A percentile compares a stretch with the other conserved stretches of the same genome.
These are phyloP conservation scores for Phalaenopsis equestris DNA, from an alignment of 106 monocot genomes.

Conservation along the genomic window DNA sequence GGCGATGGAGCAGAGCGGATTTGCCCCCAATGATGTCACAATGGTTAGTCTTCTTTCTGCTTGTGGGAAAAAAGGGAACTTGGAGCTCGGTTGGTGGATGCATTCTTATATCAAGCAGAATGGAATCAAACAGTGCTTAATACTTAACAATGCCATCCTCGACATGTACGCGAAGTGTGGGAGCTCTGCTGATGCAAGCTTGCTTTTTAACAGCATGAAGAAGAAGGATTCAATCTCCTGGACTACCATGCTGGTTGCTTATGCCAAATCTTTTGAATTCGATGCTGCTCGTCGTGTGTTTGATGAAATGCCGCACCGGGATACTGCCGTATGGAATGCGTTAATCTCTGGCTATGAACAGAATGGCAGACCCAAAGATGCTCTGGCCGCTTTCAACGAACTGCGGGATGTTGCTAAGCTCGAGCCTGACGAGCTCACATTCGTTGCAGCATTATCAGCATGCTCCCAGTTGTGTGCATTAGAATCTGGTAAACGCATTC, in stretches of 20 bases:
- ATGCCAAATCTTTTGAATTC: slow-evolving; percentile 24
- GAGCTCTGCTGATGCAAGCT: slow-evolving; percentile 27
- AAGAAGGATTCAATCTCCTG: slow-evolving; percentile 42
- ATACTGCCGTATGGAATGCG: slow-evolving; percentile 46
- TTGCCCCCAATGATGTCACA: slow-evolving; percentile 38
- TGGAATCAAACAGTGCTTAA: slow-evolving; percentile 13
- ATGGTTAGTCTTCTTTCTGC: slow-evolving; percentile 34
- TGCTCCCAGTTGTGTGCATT: slow-evolving; percentile 34
- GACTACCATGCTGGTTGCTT: slow-evolving; percentile 49
- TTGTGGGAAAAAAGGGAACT: slow-evolving; percentile 39
- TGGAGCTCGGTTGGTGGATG: slow-evolving; percentile 32
- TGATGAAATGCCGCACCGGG: slow-evolving; percentile 23
- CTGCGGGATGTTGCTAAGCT: slow-evolving; percentile 7
- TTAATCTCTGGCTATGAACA: slow-evolving; percentile 44
- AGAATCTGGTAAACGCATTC: slow-evolving; percentile 42
- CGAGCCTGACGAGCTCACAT: slow-evolving; percentile 22
- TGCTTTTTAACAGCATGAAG: slow-evolving; percentile 32
- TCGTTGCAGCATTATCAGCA: slow-evolving; percentile 32
- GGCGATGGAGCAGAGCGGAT: slow-evolving; percentile 19
- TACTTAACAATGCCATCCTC: slow-evolving; percentile 40
- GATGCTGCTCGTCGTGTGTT: slow-evolving; percentile 27
- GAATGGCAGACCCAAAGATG: slow-evolving; percentile 35
- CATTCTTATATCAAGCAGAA: slow-evolving; percentile 21
- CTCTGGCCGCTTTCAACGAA: slow-evolving; percentile 35
- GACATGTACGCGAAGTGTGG: slow-evolving; percentile 51